These are phyloP conservation scores for Daldinia bambusicola DNA, from an alignment of 495 filamentous ascomycete species.

Conservation along the genomic window DNA sequence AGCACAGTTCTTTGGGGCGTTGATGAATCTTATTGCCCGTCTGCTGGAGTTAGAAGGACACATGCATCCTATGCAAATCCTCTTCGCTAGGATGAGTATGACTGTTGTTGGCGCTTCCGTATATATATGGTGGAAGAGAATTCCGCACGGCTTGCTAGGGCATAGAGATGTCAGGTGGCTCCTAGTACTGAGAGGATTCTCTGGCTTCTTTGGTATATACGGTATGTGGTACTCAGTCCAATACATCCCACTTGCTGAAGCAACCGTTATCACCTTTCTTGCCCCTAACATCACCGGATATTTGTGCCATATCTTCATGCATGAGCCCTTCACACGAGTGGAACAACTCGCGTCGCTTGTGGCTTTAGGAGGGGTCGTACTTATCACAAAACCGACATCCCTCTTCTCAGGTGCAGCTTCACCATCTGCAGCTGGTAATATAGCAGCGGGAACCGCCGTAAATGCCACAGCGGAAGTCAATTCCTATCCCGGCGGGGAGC, in stretches of 20 bases:
- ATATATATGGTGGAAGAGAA: slow-evolving; percentile 79
- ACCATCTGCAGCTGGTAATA: slow-evolving; percentile 8
- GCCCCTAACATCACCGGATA: slow-evolving; percentile 85
- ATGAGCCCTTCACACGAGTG: slow-evolving; percentile 79
- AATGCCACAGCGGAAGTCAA: slow-evolving; percentile 39
- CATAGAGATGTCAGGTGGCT: slow-evolving; percentile 69
- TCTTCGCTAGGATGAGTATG: slow-evolving; percentile 86
- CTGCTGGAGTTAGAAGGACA: slow-evolving; percentile 75
- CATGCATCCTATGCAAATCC: slow-evolving; percentile 88
- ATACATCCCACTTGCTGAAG: slow-evolving; percentile 89
- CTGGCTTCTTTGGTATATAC: slow-evolving; percentile 86
- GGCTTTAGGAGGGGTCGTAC: slow-evolving; percentile 80
- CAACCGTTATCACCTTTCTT: slow-evolving; percentile 92
- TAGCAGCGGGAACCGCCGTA: slow-evolving; percentile 40
- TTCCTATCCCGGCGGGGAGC: slow-evolving; percentile 35
- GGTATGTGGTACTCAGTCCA: slow-evolving; percentile 72
- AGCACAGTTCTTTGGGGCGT: slow-evolving; percentile 83
- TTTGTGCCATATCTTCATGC: slow-evolving; percentile 77
- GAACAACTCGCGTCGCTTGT: slow-evolving; percentile 81
- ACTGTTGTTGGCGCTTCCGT: slow-evolving; percentile 72
- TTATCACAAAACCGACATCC: slow-evolving; percentile 81
- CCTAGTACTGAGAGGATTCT: slow-evolving; percentile 73
- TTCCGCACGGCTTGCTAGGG: slow-evolving; percentile 78
- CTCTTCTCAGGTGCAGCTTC: slow-evolving; percentile 54
- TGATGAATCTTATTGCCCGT: slow-evolving; percentile 89